Conservation (phyloP, 2,329 filamentous ascomycete genomes). For the Blumeria graminis region DNA sequence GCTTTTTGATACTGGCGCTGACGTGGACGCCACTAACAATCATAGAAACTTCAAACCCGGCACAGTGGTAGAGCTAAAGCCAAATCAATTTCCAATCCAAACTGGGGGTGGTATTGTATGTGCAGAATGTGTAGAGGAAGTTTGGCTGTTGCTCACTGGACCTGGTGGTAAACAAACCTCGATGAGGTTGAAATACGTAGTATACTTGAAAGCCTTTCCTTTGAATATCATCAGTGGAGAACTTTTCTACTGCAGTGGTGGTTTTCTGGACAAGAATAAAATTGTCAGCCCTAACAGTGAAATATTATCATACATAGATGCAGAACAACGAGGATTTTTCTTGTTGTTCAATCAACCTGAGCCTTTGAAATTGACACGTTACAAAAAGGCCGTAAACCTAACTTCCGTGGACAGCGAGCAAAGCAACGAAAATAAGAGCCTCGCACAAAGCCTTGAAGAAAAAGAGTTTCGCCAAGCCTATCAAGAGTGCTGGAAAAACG, state of each 20-base stretch:
- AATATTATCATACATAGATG: background rate
- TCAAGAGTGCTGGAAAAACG: background rate
- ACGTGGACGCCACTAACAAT: background rate
- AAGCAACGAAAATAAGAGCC: background rate
- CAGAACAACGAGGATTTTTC: background rate
- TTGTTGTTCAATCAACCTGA: background rate
- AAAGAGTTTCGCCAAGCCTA: background rate
- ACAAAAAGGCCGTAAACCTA: background rate
- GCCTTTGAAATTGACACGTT: background rate
- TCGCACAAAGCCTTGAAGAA: background rate
- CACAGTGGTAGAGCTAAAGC: background rate
- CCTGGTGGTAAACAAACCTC: background rate
- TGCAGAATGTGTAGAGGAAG: background rate
- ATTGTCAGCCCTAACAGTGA: background rate
- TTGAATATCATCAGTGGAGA: background rate
- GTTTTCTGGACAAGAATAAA: background rate
- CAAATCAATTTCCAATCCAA: background rate
- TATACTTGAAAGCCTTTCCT: background rate
- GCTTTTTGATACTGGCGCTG: background rate
- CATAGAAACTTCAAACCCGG: background rate
- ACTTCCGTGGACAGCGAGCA: background rate
- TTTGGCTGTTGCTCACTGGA: background rate
- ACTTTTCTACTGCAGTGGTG: background rate
- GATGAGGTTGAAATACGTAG: background rate
- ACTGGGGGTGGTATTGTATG: background rate